These are phyloP conservation scores for Capsicum chinense DNA, from an alignment of 257 asterid genomes.

Conservation along the genomic window DNA sequence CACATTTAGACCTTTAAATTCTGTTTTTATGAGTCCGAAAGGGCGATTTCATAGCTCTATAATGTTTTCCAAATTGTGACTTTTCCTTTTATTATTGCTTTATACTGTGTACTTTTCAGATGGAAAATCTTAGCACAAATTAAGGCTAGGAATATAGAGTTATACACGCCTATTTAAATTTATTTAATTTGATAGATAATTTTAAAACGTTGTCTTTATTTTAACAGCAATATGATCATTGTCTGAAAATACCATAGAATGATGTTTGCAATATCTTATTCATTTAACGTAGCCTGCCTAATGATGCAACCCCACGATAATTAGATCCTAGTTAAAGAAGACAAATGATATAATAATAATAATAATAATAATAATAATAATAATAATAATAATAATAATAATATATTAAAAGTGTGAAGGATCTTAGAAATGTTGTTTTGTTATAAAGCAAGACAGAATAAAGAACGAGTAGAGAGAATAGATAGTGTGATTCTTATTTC, in stretches of 20 bases:
- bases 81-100: not conserved
- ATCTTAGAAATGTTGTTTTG: no score
- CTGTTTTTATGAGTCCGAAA: not conserved
- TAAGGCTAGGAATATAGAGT: not conserved
- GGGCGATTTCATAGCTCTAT: not conserved
- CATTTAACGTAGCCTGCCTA: not conserved
- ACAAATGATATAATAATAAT: no score
- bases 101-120: not conserved
- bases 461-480: no score
- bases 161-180: not conserved
- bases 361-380: no score
- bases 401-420: no score
- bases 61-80: not conserved
- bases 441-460: no score
- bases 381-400: no score
- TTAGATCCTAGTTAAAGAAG: not conserved
- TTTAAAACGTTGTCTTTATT: not conserved
- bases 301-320: not conserved
- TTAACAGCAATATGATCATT: not conserved
- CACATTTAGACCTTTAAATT: not conserved
- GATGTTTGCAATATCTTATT: not conserved
- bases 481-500: no score
- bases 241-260: not conserved
- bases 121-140: conserved; percentile 6
- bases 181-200: not conserved